Evolutionary conservation across 2,329 filamentous ascomycete species (phyloP), one percentile per base, ranked within the genome.

Genomic region (Huntiella moniliformis): DNA sequence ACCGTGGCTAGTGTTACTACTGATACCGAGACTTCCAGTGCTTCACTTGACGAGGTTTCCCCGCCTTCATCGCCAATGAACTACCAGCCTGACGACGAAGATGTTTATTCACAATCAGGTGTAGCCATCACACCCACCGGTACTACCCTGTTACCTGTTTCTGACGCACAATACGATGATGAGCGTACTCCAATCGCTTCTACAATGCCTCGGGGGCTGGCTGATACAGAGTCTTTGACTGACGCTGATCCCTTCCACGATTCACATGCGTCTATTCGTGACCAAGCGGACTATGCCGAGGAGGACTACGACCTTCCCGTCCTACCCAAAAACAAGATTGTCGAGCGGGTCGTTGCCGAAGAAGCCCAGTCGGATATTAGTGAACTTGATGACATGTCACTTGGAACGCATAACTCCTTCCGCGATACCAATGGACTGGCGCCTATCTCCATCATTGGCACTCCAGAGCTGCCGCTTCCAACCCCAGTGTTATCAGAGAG

Each of bases 381-480:
- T 6, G 40, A 42, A 13, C 15, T 42, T 17, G 40, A 35, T 12
- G 40, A 42, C 12, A 42, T 42, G 31, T 42, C 40, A n/a, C 13
- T 35, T 17, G 34, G 34, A 12, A n/a, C 33, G 13, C 40, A 34
- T 16, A 32, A 42, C 17, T 42, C 40, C 5, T 42, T 34, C n/a
- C 40, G 31, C 6, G 40, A 42, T 17, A 42, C 40, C 16, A n/a
- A 32, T 1, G 40, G 40, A 10, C 22, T 42, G 13, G 40, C 33
- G 12, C 31, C 40, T n/a, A 34, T 42, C 12, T 34, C 31, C 12
- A 16, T 35, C 17, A 4, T 15, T n/a, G 40, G 31, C 5, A 42
- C 40, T 34, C 40, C 40, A 13, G 40, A 42, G n/a, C n/a, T 42
- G n/a, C 40, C 40, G 5, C 31, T 42, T 13, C 40, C 40, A 3